phyloP scores from a whole-genome alignment of 345 rosid genomes.

The Melaleuca quinquenervia region DNA sequence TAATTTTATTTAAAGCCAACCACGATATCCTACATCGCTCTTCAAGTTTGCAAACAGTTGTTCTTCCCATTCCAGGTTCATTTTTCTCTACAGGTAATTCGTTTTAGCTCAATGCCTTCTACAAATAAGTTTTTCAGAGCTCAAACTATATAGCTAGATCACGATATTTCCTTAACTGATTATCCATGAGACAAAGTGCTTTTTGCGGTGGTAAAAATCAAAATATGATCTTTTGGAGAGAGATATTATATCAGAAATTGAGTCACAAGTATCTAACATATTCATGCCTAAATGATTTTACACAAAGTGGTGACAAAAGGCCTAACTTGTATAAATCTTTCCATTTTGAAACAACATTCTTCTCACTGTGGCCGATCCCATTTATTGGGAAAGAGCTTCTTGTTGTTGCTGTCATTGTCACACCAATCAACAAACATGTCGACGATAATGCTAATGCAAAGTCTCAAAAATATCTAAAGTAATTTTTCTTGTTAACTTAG shows the following conservation, averaged over 20 bases:
- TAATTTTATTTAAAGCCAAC: background rate
- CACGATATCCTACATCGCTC: background rate
- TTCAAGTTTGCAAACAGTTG: background rate
- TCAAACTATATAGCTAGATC: background rate
- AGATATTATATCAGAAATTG: background rate
- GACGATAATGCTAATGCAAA: background rate
- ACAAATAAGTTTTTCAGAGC: background rate
- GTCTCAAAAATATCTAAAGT: background rate
- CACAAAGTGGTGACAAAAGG: background rate
- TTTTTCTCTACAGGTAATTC: background rate
- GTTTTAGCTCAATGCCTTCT: background rate
- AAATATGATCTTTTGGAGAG: background rate
- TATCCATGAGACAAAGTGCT: background rate
- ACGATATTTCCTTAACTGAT: background rate
- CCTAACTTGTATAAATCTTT: background rate
- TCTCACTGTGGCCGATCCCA: background rate
- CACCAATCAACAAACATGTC: background rate
- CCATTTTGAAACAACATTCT: background rate
- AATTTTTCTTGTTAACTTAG: background rate
- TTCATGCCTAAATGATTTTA: background rate
- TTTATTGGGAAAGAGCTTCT: background rate
- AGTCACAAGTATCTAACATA: background rate
- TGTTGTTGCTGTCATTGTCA: background rate
- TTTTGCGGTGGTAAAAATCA: background rate
- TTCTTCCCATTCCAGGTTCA: background rate